A percentile compares a stretch with the other conserved stretches of the same genome.
Evolutionary conservation across 805 yeast genomes (phyloP).

Genomic region (Hanseniaspora osmophila): DNA sequence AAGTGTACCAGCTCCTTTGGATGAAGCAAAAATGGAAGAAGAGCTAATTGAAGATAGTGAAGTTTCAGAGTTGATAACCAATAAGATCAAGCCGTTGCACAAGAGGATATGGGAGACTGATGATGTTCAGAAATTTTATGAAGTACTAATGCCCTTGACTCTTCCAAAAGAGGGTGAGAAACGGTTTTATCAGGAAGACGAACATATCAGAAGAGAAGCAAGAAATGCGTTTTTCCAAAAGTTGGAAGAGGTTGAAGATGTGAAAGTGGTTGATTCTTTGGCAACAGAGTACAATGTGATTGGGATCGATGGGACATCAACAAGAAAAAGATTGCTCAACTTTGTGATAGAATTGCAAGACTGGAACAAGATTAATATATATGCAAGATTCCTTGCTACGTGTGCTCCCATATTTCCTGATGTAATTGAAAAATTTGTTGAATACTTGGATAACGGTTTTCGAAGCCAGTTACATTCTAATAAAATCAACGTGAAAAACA

Average conservation of each 20-base stretch:
- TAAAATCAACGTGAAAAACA: constrained; percentile 38
- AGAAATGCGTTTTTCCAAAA: constrained; percentile 27
- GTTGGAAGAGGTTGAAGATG: constrained; percentile 30
- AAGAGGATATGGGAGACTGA: constrained; percentile 47
- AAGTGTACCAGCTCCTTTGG: constrained; percentile 24
- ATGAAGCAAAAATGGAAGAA: constrained; percentile 13
- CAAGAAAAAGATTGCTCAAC: constrained; percentile 43
- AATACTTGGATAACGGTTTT: constrained; percentile 43
- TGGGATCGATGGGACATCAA: constrained; percentile 57
- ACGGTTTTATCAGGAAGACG: constrained; percentile 13
- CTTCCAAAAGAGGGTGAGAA: constrained; percentile 7
- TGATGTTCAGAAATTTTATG: constrained; percentile 53
- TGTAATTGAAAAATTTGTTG: constrained; percentile 37
- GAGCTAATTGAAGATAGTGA: constrained; percentile 16
- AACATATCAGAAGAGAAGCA: constrained; percentile 25
- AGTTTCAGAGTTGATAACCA: constrained; percentile 14
- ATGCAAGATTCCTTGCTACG: constrained; percentile 57
- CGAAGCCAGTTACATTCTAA: constrained; percentile 44
- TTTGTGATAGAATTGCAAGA: constrained; percentile 39
- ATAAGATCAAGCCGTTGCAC: constrained; percentile 8
- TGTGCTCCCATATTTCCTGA: constrained; percentile 36
- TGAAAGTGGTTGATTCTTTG: constrained; percentile 35
- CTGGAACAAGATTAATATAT: constrained; percentile 32
- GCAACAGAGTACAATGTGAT: constrained; percentile 34
- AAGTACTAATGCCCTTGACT: constrained; percentile 31